These are phyloP conservation scores for Pythium biforme DNA, from an alignment of 352 stramenopile genomes.

Conservation along the genomic window DNA sequence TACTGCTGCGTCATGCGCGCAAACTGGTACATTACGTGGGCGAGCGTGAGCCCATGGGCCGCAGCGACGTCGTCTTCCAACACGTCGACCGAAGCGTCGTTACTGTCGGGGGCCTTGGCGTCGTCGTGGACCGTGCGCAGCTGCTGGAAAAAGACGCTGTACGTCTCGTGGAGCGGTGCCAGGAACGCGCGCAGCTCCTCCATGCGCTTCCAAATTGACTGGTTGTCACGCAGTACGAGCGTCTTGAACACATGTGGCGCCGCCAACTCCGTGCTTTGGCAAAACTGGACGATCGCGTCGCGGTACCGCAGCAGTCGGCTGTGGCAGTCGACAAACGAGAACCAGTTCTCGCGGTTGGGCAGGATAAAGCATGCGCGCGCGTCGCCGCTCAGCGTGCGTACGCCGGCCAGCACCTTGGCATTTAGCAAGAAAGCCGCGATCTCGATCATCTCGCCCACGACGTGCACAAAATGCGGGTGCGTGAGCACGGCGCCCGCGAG, in stretches of 20 bases:
- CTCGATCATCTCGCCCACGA: slow-evolving; percentile 65
- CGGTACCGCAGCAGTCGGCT: slow-evolving; percentile 45
- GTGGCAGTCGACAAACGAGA: slow-evolving; percentile 66
- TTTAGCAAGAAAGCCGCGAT: slow-evolving; percentile 65
- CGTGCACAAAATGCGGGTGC: slow-evolving; percentile 39
- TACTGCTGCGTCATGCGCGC: slow-evolving; percentile 76
- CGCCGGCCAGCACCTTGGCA: slow-evolving; percentile 32
- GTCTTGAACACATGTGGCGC: slow-evolving; percentile 51
- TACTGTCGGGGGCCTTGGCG: slow-evolving; percentile 8
- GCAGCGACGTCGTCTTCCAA: slow-evolving; percentile 33
- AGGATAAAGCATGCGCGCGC: slow-evolving; percentile 43
- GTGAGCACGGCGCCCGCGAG: slow-evolving; percentile 60
- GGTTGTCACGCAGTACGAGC: slow-evolving; percentile 51
- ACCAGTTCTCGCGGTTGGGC: slow-evolving; percentile 58
- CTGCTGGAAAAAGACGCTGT: slow-evolving; percentile 56
- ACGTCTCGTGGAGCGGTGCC: slow-evolving; percentile 59
- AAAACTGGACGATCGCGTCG: slow-evolving; percentile 53
- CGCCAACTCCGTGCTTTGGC: slow-evolving; percentile 25
- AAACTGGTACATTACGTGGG: slow-evolving; percentile 79
- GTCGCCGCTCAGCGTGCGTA: slow-evolving; percentile 45
- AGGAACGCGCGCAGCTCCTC: slow-evolving; percentile 29
- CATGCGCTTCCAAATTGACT: slow-evolving; percentile 16
- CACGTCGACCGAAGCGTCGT: slow-evolving; percentile 20
- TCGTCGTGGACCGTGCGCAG: slow-evolving; percentile 15
- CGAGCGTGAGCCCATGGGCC: slow-evolving; percentile 54